A percentile compares a stretch with the other conserved stretches of the same genome.
Evolutionary conservation across 208 protist species (phyloP).

Genomic region (Acanthamoeba culbertsoni): DNA sequence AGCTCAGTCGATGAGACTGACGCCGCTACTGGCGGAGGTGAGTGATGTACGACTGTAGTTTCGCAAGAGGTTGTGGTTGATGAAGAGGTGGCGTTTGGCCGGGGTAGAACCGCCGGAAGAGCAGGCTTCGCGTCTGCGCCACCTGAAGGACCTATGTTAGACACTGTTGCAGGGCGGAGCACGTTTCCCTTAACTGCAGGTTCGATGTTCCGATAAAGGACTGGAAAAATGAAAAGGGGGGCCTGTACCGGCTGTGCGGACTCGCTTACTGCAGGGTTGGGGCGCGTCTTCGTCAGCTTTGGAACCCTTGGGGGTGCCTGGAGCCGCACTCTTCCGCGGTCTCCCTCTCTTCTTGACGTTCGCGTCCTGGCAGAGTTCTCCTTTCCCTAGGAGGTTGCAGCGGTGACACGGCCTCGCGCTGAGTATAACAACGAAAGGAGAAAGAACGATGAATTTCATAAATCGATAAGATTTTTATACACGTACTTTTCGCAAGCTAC

Average conservation of each 20-base stretch:
- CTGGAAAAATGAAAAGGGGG: neutral
- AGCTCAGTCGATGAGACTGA: neutral
- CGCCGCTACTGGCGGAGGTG: neutral
- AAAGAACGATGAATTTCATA: neutral
- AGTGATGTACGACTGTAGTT: neutral
- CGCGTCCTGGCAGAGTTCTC: neutral
- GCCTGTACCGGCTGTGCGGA: neutral
- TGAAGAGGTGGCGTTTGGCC: neutral
- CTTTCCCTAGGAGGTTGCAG: neutral
- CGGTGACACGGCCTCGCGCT: neutral
- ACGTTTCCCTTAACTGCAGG: too few relatives aligned
- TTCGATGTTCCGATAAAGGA: too few relatives aligned
- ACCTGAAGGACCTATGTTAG: too few relatives aligned
- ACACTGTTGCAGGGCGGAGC: too few relatives aligned
- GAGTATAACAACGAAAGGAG: neutral
- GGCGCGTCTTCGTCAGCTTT: neutral
- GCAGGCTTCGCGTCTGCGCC: neutral
- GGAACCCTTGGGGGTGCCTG: neutral
- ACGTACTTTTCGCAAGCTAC: slow-evolving; percentile 20
- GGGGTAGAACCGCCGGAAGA: slow-evolving; percentile 4
- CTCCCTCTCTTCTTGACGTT: slow-evolving; percentile 11
- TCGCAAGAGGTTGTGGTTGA: neutral
- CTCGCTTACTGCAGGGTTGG: neutral
- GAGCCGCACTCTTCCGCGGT: neutral
- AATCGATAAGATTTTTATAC: neutral